Percentiles rank a stretch among this genome's conserved stretches.
phyloP scores from a whole-genome alignment of 1,284 basidiomycete species.

The Irpex sp. region DNA sequence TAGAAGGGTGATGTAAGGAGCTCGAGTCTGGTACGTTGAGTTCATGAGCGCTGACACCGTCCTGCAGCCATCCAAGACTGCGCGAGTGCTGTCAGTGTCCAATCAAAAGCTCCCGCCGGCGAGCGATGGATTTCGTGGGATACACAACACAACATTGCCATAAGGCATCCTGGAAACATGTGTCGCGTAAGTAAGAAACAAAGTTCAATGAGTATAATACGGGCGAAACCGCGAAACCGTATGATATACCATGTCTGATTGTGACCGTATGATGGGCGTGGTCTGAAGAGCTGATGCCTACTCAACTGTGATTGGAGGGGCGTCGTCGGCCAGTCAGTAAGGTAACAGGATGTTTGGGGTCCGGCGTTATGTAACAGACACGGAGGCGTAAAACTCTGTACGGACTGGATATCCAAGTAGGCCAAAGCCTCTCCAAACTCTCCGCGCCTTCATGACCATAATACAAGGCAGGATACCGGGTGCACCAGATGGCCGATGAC shows the following conservation, averaged over 20 bases:
- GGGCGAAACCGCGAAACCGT: background rate
- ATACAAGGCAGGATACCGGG: no score
- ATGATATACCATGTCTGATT: background rate
- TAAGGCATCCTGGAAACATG: background rate
- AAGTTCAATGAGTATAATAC: background rate
- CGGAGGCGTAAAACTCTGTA: background rate
- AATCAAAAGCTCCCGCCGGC: no score
- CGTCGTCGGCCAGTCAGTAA: background rate
- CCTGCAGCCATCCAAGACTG: no score
- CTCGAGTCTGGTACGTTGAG: no score
- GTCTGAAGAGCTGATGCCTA: background rate
- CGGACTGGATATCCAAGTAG: background rate
- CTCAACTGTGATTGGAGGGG: background rate
- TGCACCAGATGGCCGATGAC: background rate
- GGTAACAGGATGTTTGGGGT: background rate
- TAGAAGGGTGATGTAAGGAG: background rate
- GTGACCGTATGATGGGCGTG: background rate
- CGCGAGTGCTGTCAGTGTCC: no score
- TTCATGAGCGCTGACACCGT: background rate
- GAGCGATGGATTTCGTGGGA: no score
- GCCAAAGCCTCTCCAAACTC: background rate
- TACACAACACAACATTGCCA: background rate
- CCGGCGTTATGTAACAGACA: background rate
- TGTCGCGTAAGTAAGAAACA: background rate
- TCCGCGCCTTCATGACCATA: background rate